A percentile compares a stretch with the other conserved stretches of the same genome.
phyloP scores from a whole-genome alignment of 257 asterid genomes.

The Rauvolfia tetraphylla region DNA sequence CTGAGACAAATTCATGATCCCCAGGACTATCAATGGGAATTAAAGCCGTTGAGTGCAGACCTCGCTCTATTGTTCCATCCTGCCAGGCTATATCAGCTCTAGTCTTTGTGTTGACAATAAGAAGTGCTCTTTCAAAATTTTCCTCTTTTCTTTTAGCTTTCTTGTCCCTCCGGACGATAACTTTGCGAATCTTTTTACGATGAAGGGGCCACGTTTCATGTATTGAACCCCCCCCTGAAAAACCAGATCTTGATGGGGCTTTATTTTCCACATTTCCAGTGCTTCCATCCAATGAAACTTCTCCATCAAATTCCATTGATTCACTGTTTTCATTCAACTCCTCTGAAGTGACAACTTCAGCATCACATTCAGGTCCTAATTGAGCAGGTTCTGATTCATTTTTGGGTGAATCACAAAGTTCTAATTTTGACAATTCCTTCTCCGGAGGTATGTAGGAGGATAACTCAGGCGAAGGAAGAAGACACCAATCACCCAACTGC shows the following conservation, averaged over 20 bases:
- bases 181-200: conserved; percentile 87
- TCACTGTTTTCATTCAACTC: conserved; percentile 42
- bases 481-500: conserved; percentile 99
- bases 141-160: conserved; percentile 79
- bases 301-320: conserved; percentile 34
- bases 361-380: conserved; percentile 61
- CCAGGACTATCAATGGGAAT: conserved; percentile 94
- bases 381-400: conserved; percentile 65
- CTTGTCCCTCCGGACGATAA: conserved; percentile 74
- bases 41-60: conserved; percentile 63
- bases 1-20: conserved; percentile 97
- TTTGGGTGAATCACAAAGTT: conserved; percentile 41
- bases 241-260: conserved; percentile 34
- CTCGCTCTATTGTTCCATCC: conserved; percentile 66
- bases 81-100: conserved; percentile 91
- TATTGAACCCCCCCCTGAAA: conserved; percentile 39
- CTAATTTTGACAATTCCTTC: conserved; percentile 44
- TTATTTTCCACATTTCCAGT: conserved; percentile 34
- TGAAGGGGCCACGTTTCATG: conserved; percentile 58
- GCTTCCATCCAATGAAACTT: conserved; percentile 34
- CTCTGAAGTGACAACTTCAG: conserved; percentile 43
- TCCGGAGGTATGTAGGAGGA: conserved; percentile 33
- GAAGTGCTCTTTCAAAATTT: conserved; percentile 75
- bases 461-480: conserved; percentile 48
- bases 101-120: conserved; percentile 65